A percentile compares a stretch with the other conserved stretches of the same genome.
phyloP scores from a whole-genome alignment of 345 rosid genomes.

The Erysimum cheiranthoides region DNA sequence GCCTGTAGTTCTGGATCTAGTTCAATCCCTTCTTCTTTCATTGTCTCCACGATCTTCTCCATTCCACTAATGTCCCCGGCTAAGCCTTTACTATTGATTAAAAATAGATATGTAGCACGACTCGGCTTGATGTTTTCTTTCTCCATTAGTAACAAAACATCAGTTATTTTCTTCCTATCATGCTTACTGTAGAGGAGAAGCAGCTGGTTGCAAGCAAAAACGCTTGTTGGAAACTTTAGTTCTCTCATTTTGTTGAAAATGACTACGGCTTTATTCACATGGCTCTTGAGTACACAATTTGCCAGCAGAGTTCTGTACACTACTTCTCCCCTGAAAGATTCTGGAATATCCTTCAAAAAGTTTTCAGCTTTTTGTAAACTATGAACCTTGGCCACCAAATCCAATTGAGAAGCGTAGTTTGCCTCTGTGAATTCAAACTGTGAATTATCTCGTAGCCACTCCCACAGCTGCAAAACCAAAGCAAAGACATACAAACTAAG shows the following conservation, averaged over 20 bases:
- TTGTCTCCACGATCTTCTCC: slow-evolving; percentile 79
- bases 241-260: slow-evolving; percentile 84
- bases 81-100: slow-evolving; percentile 77
- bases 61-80: slow-evolving; percentile 78
- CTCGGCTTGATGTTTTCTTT: slow-evolving; percentile 83
- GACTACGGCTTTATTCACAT: slow-evolving; percentile 71
- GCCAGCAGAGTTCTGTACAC: slow-evolving; percentile 78
- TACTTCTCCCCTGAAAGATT: slow-evolving; percentile 68
- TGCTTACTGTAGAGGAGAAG: slow-evolving; percentile 74
- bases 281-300: slow-evolving; percentile 54
- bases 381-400: slow-evolving; percentile 75
- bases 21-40: slow-evolving; percentile 85
- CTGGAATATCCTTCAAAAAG: slow-evolving; percentile 65
- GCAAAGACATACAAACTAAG: not conserved
- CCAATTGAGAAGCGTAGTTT: slow-evolving; percentile 81
- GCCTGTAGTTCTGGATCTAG: slow-evolving; percentile 59
- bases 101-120: slow-evolving; percentile 62
- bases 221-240: slow-evolving; percentile 60
- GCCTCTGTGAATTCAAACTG: slow-evolving; percentile 63
- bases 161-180: slow-evolving; percentile 82
- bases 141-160: slow-evolving; percentile 82
- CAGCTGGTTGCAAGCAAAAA: slow-evolving; percentile 91
- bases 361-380: slow-evolving; percentile 72
- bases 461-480: slow-evolving; percentile 65
- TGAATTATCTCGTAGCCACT: slow-evolving; percentile 74